phyloP scores from a whole-genome alignment of 1,139 yeast species.

The Ogataea hybrid region DNA sequence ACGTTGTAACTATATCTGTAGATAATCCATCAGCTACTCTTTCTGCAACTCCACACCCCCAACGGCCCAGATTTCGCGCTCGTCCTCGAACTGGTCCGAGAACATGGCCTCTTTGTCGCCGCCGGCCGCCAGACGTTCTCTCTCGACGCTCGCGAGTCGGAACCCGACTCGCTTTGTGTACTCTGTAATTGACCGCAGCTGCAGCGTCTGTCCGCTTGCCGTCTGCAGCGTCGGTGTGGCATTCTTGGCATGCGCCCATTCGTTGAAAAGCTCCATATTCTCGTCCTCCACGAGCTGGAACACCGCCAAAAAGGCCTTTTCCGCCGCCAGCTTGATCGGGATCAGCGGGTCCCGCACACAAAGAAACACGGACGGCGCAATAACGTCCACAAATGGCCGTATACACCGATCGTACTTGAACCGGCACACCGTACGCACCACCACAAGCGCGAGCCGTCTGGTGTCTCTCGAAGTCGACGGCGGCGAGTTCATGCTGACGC shows the following conservation, averaged over 20 bases:
- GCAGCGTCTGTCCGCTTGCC: conserved; percentile 47
- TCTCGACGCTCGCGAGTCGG: conserved; percentile 79
- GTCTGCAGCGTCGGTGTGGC: conserved; percentile 35
- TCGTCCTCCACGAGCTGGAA: conserved; percentile 72
- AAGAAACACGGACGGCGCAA: conserved; percentile 75
- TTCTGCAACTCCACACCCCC: conserved; percentile 56
- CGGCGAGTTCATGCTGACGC: conserved; percentile 49
- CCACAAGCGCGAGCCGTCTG: conserved; percentile 75
- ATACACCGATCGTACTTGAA: conserved; percentile 49
- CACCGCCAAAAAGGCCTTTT: conserved; percentile 77
- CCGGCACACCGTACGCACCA: conserved; percentile 72
- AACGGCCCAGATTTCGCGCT: conserved; percentile 82
- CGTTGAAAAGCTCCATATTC: conserved; percentile 52
- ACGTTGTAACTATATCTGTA: too few species aligned
- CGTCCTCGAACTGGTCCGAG: conserved; percentile 85
- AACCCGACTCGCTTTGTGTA: conserved; percentile 85
- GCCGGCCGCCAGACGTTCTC: conserved; percentile 84
- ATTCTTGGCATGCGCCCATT: conserved; percentile 49
- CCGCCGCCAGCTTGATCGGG: conserved; percentile 93
- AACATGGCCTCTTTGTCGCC: conserved; percentile 87
- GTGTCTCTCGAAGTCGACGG: conserved; percentile 70
- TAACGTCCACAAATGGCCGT: conserved; percentile 49
- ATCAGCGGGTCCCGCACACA: conserved; percentile 83
- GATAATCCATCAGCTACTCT: conserved; percentile 13
- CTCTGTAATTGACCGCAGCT: conserved; percentile 76